Evolutionary conservation across 257 asterid genomes (phyloP), one percentile per base, ranked within the genome.

Genomic region (Jaltomata sinuosa): DNA sequence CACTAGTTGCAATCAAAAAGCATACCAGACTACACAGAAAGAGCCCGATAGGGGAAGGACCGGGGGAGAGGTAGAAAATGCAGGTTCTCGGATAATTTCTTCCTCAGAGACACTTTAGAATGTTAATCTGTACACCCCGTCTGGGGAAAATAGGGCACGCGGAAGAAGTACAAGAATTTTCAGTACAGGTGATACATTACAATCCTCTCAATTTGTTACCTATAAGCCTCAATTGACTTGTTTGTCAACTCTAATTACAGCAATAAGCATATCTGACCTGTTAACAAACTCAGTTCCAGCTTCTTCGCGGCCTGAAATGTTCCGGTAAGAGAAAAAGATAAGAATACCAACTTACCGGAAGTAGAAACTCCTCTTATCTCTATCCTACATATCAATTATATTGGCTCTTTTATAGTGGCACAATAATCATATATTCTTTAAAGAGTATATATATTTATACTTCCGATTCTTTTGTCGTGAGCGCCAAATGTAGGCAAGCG

Each of bases 401-500:
- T 78, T 53, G 40, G 82, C 62, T 77, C 64, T 78, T 3, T 50
- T 49, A 16, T 50, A 78, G 18, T 22, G 68, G 34, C 55, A 80
- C 45, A 11, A 6, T 34, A 84, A 72, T 91, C 97, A 96, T 86
- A 90, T 92, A 90, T 83, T 90, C 88, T 94, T 96, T 74, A 90
- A 86, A 87, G 97, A 93, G 92, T 89, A 92, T 83, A 90, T 94
- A 89, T 91, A 85, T 92, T 91, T 94, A 89, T 94, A 94, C 98
- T 96, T 96, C 87, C 97, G 92, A 87, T 90, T 90, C 92, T 96
- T 96, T 84, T 96, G 98, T 16, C 86, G 93, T 79, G 94, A 97
- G 9, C 98, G 94, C 99, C 99, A 96, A 87, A 88, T 94, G 90
- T 94, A 96, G n/a, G 98, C 97, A 0, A 96, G 97, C 0, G 92